Conservation (phyloP, 2,329 filamentous ascomycete species). For the Hypomyces rosellus region DNA sequence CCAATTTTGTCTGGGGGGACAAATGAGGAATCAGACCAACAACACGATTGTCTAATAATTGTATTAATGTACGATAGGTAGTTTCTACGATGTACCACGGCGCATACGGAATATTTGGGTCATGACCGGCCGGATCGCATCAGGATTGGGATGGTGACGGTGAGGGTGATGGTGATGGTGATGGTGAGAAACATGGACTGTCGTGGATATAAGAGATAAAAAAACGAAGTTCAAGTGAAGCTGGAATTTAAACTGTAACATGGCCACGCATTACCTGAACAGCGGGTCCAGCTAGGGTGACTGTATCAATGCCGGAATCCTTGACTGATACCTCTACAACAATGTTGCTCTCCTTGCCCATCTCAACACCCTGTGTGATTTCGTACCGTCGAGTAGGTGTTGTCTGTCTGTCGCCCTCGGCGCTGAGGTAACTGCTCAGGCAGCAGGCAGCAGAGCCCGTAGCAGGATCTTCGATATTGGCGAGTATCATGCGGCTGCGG, state of each 20-base stretch:
- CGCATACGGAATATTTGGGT: conserved; percentile 14
- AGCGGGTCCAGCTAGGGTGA: conserved; percentile 30
- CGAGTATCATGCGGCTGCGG: conserved; percentile 55
- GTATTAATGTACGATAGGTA: conserved; percentile 33
- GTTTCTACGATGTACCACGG: conserved; percentile 21
- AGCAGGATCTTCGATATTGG: conserved; percentile 50
- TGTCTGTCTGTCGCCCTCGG: conserved; percentile 27
- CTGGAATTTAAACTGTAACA: conserved; percentile 19
- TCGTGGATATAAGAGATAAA: not conserved
- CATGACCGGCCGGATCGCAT: conserved; percentile 2
- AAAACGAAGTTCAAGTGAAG: not conserved
- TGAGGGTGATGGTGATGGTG: conserved; percentile 7
- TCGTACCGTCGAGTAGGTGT: conserved; percentile 35
- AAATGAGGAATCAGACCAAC: conserved; percentile 9
- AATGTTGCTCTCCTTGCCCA: conserved; percentile 53
- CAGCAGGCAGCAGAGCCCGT: conserved; percentile 58
- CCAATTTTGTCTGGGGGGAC: conserved; percentile 21
- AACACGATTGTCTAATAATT: conserved; percentile 27
- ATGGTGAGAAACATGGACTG: not conserved
- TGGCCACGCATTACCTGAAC: conserved; percentile 30
- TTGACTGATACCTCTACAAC: conserved; percentile 36
- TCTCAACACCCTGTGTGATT: conserved; percentile 61
- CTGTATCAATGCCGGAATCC: conserved; percentile 23
- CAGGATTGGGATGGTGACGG: conserved; percentile 7
- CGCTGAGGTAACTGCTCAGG: conserved; percentile 47